Base-by-base conservation (phyloP, 1,284 basidiomycete species). In the Austropuccinia psidii region DNA sequence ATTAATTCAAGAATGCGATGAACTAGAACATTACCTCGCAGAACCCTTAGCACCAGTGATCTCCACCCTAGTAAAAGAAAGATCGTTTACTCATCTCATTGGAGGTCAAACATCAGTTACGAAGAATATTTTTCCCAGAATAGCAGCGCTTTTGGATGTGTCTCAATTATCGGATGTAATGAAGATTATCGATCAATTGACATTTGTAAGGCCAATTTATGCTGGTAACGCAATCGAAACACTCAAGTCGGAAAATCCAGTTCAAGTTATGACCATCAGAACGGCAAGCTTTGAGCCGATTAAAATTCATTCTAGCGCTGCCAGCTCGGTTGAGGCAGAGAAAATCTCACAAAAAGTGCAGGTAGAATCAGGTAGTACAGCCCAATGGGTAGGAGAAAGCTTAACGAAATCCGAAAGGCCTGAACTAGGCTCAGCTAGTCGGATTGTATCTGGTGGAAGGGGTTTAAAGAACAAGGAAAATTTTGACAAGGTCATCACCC, bases 151-250 rank as follows among this genome's bases (percentile, higher is more conserved):
- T 74, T 87, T 98, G 49, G 89, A 95, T 81, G 86, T 89, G 33
- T 76, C 77, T 47, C 79, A 83, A 77, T 87, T 98, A 76, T 93
- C 93, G 65, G 96, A 99, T 83, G 88, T 98, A 77, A 91, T 96
- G 78, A 86, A 87, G 58, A 88, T 98, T 78, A 89, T 96, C 79
- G 78, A 84, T 1, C 87, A 88, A 62, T 88, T 89, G 80, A 86
- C 80, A 87, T 98, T 96, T 82, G 87, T 90, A 9, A 90, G 95
- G 55, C 93, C 93, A 55, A 96, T 98, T 81, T 99, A 99, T 80
- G 96, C 96, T 62, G 96, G 96, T 62, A 98, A 98, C 81, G 96
- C 96, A 58, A 92, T 98, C 76, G 86, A 93, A 39, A 97, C 93
- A 57, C 88, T 99, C 77, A 88, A 89, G 77, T 90, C 90, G 4